A percentile compares a stretch with the other conserved stretches of the same genome.
phyloP scores from a whole-genome alignment of 768 basidiomycete species.

The Lactarius sp. region DNA sequence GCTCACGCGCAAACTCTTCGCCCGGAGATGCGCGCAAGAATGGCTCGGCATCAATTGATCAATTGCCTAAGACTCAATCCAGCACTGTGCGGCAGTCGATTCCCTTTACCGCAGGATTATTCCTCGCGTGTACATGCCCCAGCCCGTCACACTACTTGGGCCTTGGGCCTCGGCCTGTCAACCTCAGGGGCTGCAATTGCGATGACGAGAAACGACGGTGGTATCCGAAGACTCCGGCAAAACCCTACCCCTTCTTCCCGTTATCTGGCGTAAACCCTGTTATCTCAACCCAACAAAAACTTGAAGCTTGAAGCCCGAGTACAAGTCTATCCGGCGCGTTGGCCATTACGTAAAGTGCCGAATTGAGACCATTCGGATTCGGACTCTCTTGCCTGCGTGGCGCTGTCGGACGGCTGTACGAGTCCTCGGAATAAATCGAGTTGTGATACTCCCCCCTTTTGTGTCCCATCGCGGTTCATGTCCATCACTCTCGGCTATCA shows the following conservation, averaged over 20 bases:
- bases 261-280: constrained; percentile 2
- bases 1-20: background rate
- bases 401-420: too few relatives aligned
- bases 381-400: background rate
- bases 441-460: background rate
- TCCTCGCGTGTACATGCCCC: background rate
- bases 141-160: background rate
- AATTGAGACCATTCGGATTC: background rate
- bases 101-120: background rate
- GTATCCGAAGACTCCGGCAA: background rate
- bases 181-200: background rate
- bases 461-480: background rate
- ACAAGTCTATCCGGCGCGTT: background rate
- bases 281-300: background rate
- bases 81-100: background rate
- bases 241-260: background rate
- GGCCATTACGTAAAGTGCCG: background rate
- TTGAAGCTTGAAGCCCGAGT: background rate
- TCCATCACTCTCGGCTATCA: background rate
- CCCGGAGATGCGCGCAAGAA: constrained; percentile 7
- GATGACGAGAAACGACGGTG: background rate
- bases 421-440: background rate
- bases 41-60: constrained; percentile 8
- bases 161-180: background rate
- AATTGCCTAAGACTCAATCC: background rate